These are phyloP conservation scores for Tetradesmus lagerheimii DNA, from an alignment of 139 green algal genomes.

Conservation along the genomic window DNA sequence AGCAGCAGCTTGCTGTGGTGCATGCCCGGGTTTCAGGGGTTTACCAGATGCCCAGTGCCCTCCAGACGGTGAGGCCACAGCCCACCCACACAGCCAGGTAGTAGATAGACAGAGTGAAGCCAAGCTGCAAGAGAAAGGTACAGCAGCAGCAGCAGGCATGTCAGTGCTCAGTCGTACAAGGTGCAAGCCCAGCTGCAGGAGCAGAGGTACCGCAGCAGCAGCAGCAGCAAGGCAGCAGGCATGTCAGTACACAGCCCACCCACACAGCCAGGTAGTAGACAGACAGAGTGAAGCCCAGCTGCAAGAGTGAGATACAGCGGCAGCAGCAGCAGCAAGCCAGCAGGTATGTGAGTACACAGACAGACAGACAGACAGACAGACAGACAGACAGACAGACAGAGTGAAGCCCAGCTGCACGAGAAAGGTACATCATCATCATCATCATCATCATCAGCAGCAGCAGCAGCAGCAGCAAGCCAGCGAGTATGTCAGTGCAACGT, in stretches of 20 bases:
- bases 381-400: neutral
- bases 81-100: constrained; percentile 96
- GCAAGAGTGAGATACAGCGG: neutral
- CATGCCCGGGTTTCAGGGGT: neutral
- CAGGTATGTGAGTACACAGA: neutral
- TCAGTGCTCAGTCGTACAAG: neutral
- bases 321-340: neutral
- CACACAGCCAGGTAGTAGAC: neutral
- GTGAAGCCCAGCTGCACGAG: neutral
- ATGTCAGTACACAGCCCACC: neutral
- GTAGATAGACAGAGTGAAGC: constrained; percentile 93
- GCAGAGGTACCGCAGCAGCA: neutral
- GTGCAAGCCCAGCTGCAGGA: neutral
- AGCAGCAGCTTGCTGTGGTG: too few species aligned
- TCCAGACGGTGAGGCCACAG: constrained; percentile 95
- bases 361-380: constrained; percentile 81
- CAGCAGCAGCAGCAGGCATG: neutral
- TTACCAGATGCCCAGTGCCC: constrained; percentile 80
- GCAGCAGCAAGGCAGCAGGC: neutral
- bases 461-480: neutral
- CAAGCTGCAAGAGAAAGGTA: constrained; percentile 62
- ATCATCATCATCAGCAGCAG: too few species aligned
- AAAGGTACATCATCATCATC: too few species aligned
- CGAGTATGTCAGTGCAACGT: too few species aligned
- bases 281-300: neutral